phyloP scores from a whole-genome alignment of 306 rosid species.

The Casuarina equisetifolia region DNA sequence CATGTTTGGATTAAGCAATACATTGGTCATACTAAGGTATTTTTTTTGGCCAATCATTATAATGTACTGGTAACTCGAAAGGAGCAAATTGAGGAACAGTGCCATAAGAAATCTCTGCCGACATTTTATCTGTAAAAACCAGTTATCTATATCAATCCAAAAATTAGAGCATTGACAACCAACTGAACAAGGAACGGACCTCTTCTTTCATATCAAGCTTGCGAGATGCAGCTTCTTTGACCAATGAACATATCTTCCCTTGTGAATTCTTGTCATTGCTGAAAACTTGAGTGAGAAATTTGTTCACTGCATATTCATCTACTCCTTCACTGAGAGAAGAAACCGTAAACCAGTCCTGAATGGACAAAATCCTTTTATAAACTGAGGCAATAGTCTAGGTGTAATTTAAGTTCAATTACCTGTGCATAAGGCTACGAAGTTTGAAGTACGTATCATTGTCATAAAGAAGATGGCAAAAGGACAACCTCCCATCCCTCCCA shows the following conservation, averaged over 20 bases:
- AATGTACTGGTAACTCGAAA: neutral
- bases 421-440: slow-evolving; percentile 86
- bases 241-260: slow-evolving; percentile 65
- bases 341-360: slow-evolving; percentile 14
- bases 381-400: slow-evolving; percentile 8
- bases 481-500: slow-evolving; percentile 87
- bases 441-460: slow-evolving; percentile 72
- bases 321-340: slow-evolving; percentile 78
- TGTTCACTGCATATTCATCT: slow-evolving; percentile 79
- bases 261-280: slow-evolving; percentile 41
- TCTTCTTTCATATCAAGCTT: slow-evolving; percentile 93
- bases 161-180: slow-evolving; percentile 28
- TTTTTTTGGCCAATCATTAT: neutral
- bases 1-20: neutral
- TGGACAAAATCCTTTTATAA: neutral
- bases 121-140: neutral
- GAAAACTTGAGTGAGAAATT: slow-evolving; percentile 73
- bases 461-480: slow-evolving; percentile 79
- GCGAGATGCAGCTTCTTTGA: slow-evolving; percentile 84
- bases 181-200: slow-evolving; percentile 51
- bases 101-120: neutral
- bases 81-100: neutral
- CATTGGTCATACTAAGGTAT: neutral
- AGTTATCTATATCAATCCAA: slow-evolving; percentile 1
- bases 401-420: slow-evolving; percentile 41